These are phyloP conservation scores for Hylodesmum podocarpum DNA, from an alignment of 306 rosid species.

Conservation along the genomic window DNA sequence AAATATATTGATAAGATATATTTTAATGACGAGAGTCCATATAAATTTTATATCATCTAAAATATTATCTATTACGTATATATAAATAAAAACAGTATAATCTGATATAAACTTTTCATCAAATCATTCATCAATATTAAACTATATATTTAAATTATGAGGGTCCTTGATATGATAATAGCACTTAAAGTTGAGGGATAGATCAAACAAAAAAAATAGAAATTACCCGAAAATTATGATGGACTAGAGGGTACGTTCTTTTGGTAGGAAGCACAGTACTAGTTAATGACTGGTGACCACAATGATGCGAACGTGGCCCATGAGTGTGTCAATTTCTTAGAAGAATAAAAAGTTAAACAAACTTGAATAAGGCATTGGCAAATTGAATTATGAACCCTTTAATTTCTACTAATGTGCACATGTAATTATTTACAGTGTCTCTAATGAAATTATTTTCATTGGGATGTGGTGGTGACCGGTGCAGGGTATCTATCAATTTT, in stretches of 20 bases:
- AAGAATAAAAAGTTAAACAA: not conserved
- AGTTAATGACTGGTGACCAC: not conserved
- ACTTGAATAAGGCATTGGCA: too few species aligned
- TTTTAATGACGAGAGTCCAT: too few species aligned
- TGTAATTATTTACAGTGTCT: not conserved
- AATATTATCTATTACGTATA: too few species aligned
- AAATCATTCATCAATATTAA: too few species aligned
- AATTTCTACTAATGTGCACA: not conserved
- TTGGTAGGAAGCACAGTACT: constrained; percentile 15
- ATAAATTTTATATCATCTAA: too few species aligned
- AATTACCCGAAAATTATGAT: not conserved
- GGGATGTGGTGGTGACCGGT: constrained; percentile 8
- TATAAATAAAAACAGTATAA: too few species aligned
- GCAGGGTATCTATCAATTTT: constrained; percentile 12
- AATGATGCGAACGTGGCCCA: not conserved
- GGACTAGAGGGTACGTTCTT: not conserved
- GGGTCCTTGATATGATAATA: too few species aligned
- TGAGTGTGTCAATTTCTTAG: constrained; percentile 8
- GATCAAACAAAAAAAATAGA: not conserved
- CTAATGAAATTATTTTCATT: not conserved
- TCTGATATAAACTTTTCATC: too few species aligned
- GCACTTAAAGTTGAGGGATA: not conserved
- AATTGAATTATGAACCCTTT: too few species aligned
- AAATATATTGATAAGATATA: too few species aligned
- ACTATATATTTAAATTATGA: too few species aligned